These are phyloP conservation scores for Paecilomyces formosus DNA, from an alignment of 2,329 filamentous ascomycete species.

Conservation along the genomic window DNA sequence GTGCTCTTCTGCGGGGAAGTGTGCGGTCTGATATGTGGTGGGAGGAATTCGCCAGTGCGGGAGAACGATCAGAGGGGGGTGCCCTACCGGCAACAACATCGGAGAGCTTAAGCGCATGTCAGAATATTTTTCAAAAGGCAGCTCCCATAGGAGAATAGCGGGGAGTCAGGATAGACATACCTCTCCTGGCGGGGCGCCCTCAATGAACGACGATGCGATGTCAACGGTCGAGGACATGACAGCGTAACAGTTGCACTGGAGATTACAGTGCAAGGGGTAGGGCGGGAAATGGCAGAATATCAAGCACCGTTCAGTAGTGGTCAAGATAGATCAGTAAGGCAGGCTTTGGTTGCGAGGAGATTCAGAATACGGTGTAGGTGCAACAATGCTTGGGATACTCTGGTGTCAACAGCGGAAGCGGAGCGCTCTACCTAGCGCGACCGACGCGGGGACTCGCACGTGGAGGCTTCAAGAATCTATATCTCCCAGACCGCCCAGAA, in stretches of 20 bases:
- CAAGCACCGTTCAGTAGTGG: background rate
- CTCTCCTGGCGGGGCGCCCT: constrained; percentile 93
- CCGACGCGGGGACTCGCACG: constrained; percentile 12
- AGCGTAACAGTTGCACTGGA: background rate
- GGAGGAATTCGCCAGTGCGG: constrained; percentile 2
- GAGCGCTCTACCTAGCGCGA: constrained; percentile 11
- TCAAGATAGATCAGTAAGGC: background rate
- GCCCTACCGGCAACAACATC: constrained; percentile 76
- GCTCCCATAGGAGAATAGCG: constrained; percentile 1
- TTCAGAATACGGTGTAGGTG: background rate
- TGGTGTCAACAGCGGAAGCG: constrained; percentile 13
- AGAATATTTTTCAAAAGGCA: background rate
- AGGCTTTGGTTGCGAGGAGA: background rate
- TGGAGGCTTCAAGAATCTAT: constrained; percentile 2
- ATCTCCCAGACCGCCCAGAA: background rate
- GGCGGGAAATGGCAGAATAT: background rate
- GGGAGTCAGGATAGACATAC: constrained; percentile 42
- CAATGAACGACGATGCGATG: constrained; percentile 76
- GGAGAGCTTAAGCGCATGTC: constrained; percentile 54
- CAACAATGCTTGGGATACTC: background rate
- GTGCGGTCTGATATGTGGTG: background rate
- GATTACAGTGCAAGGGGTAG: constrained; percentile 3
- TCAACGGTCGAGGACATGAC: constrained; percentile 44
- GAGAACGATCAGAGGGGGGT: constrained; percentile 9
- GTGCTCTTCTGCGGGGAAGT: background rate